Base-by-base conservation (phyloP, 169 alveolate genomes). In the Babesia bovis region DNA sequence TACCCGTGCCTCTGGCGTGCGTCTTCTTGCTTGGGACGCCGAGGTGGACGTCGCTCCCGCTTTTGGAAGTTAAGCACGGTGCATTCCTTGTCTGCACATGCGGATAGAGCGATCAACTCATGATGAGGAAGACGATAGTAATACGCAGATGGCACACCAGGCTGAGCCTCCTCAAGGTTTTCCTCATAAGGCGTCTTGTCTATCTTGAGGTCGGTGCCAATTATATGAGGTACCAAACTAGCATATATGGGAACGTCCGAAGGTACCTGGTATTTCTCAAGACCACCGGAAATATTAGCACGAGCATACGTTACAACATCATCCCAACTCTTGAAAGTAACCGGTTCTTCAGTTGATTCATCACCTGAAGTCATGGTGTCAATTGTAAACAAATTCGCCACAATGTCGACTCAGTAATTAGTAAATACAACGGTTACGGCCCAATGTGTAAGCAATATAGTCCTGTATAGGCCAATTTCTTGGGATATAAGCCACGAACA, bases 101-200 rank as follows among this genome's bases (percentile, higher is more conserved):
- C 44, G 7, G 73, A 58, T 4, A 63, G 38, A 2, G 73, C 73
- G 15, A 63, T 17, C 12, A 63, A 40, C 35, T 63, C 63, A 19
- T 2, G 33, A 35, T 23, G 52, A 0, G 73, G 42, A 21, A 63
- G 6, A n/a, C 47, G 63, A 35, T 63, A 63, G 33, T 63, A 49
- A 12, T 28, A 41, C 4, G 26, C 61, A 17, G 25, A 41, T 23
- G 55, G 9, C 44, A n/a, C 70, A 26, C 13, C 52, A 23, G 15
- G 55, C 38, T 28, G 36, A 13, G 47, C 35, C 7, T 0, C 0
- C 23, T 28, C 21, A 6, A 35, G 23, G 3, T 10, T 58, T 36
- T 9, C 50, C 5, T 41, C 15, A 5, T n/a, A 28, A 7, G n/a
- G 21, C 4, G 10, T n/a, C 32, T 26, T 28, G 17, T 6, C 61